phyloP scores from a whole-genome alignment of 2,329 filamentous ascomycete genomes.

The Penicillium sp. region DNA sequence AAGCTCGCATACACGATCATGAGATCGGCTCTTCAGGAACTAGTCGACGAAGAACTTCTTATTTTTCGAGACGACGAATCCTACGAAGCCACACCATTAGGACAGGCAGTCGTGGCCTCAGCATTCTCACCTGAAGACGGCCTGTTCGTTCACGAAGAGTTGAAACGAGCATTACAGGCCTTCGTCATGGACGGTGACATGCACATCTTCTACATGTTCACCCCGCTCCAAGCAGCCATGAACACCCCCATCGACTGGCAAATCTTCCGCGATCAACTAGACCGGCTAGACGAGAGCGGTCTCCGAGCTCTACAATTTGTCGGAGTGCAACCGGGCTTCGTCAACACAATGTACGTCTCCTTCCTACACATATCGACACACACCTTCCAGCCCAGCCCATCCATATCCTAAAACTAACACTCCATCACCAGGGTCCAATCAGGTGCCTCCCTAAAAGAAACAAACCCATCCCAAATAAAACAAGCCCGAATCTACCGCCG shows the following conservation, averaged over 20 bases:
- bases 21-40: constrained; percentile 57
- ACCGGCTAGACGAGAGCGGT: constrained; percentile 67
- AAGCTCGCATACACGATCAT: constrained; percentile 55
- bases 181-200: constrained; percentile 81
- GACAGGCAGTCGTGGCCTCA: constrained; percentile 69
- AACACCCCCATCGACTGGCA: constrained; percentile 64
- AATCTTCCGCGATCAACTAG: constrained; percentile 69
- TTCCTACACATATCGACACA: not conserved
- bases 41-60: constrained; percentile 58
- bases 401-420: constrained; percentile 5
- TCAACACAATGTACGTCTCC: constrained; percentile 60
- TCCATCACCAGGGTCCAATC: constrained; percentile 60
- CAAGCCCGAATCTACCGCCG: constrained; percentile 64
- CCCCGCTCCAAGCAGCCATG: constrained; percentile 59
- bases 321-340: constrained; percentile 64
- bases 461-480: constrained; percentile 59
- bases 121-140: constrained; percentile 73
- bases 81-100: constrained; percentile 63
- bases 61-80: constrained; percentile 49
- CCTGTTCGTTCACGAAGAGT: constrained; percentile 67
- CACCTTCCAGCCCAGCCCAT: not conserved
- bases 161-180: constrained; percentile 63
- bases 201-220: constrained; percentile 76
- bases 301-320: constrained; percentile 66
- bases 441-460: constrained; percentile 59